A percentile compares a stretch with the other conserved stretches of the same genome.
phyloP scores from a whole-genome alignment of 1,284 basidiomycete species.

The Peniophora sp. region DNA sequence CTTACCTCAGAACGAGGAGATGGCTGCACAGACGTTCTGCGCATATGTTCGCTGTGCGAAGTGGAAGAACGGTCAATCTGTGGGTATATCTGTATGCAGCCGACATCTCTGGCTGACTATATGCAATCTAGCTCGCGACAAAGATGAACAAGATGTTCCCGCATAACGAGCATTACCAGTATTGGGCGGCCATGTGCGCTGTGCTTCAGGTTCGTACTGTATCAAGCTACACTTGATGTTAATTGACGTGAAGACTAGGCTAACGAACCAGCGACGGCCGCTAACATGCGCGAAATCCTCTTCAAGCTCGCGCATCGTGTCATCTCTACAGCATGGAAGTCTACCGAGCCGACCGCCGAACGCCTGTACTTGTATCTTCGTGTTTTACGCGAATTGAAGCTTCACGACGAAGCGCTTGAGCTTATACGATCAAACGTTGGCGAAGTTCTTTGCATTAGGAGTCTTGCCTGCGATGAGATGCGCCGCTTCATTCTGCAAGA shows the following conservation, averaged over 20 bases:
- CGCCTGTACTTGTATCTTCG: conserved; percentile 68
- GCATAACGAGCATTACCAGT: conserved; percentile 68
- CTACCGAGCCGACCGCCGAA: conserved; percentile 60
- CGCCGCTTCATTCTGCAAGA: conserved; percentile 60
- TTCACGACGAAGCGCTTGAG: conserved; percentile 62
- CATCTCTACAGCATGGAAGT: conserved; percentile 48
- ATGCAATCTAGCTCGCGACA: conserved; percentile 47
- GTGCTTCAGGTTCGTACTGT: conserved; percentile 57
- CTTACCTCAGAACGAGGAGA: conserved; percentile 72
- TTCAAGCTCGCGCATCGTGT: conserved; percentile 68
- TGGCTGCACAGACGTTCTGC: conserved; percentile 77
- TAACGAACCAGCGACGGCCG: conserved; percentile 50
- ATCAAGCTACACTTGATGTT: background rate
- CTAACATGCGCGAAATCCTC: conserved; percentile 55
- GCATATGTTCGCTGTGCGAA: conserved; percentile 69
- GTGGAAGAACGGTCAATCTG: conserved; percentile 71
- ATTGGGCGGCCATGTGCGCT: conserved; percentile 76
- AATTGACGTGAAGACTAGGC: conserved; percentile 33
- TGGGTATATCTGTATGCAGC: background rate
- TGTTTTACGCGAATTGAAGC: conserved; percentile 60
- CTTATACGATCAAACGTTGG: conserved; percentile 65
- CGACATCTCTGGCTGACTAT: too few species aligned
- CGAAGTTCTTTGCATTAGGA: conserved; percentile 57
- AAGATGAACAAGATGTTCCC: conserved; percentile 71
- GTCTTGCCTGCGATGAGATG: conserved; percentile 66